Percentiles rank a stretch among this genome's conserved stretches.
Conservation (phyloP, 2,329 filamentous ascomycete species). For the Microsporum audouinii region DNA sequence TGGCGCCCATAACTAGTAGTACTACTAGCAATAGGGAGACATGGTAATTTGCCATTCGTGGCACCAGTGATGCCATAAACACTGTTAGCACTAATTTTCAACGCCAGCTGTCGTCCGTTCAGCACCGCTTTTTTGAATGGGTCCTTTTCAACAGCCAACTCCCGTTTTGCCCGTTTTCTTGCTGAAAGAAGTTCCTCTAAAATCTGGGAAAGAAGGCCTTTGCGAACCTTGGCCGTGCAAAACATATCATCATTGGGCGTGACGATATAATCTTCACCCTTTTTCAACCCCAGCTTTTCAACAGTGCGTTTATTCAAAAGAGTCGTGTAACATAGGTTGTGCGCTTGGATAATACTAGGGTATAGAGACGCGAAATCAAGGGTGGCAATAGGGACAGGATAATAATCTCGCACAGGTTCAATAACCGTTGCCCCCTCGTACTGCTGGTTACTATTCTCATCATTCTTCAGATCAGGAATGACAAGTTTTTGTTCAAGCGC, state of each 20-base stretch:
- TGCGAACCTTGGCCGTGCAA: conserved; percentile 74
- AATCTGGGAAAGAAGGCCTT: conserved; percentile 89
- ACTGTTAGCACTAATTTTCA: conserved; percentile 96
- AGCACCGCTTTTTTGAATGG: conserved; percentile 96
- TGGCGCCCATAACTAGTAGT: conserved; percentile 94
- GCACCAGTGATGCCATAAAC: conserved; percentile 96
- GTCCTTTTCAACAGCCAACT: conserved; percentile 78
- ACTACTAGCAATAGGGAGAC: conserved; percentile 87
- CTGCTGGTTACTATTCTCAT: conserved; percentile 75
- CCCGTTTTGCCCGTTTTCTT: conserved; percentile 87
- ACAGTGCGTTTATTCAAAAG: conserved; percentile 67
- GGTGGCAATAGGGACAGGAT: conserved; percentile 87
- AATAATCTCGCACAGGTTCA: conserved; percentile 85
- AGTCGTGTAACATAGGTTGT: conserved; percentile 97
- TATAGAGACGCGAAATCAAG: conserved; percentile 98
- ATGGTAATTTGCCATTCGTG: conserved; percentile 89
- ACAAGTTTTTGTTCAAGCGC: conserved; percentile 86
- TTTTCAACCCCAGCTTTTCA: conserved; percentile 63
- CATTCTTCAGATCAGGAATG: conserved; percentile 71
- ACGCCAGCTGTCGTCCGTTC: conserved; percentile 88
- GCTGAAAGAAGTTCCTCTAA: conserved; percentile 84
- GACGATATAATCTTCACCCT: conserved; percentile 91
- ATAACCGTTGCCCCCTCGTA: conserved; percentile 98
- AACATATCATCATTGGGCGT: conserved; percentile 94
- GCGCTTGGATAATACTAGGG: conserved; percentile 96